These are phyloP conservation scores for Fonsecaea nubica DNA, from an alignment of 2,329 filamentous ascomycete genomes.

Conservation along the genomic window DNA sequence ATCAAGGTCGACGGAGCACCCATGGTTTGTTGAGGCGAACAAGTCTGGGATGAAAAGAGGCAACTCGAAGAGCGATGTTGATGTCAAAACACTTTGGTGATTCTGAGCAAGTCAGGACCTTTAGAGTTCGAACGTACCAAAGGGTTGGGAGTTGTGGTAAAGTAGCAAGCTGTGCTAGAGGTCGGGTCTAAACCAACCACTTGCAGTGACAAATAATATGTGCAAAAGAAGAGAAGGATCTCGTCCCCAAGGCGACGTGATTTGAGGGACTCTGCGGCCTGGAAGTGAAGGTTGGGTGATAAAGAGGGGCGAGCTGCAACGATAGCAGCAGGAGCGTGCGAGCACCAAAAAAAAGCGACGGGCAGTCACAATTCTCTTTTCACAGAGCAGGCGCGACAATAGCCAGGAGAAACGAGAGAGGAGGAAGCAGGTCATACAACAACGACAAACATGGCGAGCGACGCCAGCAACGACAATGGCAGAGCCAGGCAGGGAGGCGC, in stretches of 20 bases:
- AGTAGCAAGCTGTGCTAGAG: neutral
- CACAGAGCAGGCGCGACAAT: conserved; percentile 21
- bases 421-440: conserved; percentile 18
- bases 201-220: conserved; percentile 24
- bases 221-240: conserved; percentile 24
- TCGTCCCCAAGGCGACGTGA: conserved; percentile 15
- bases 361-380: conserved; percentile 14
- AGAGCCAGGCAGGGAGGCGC: conserved; percentile 2
- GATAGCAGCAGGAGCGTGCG: neutral
- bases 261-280: conserved; percentile 12
- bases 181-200: conserved; percentile 8
- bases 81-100: conserved; percentile 11
- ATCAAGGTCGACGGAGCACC: conserved; percentile 15
- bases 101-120: neutral
- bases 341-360: conserved; percentile 2
- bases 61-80: conserved; percentile 5
- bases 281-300: conserved; percentile 15
- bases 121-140: neutral
- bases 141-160: neutral
- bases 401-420: conserved; percentile 10
- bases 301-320: conserved; percentile 11
- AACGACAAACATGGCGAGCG: conserved; percentile 20
- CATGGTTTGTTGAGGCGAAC: conserved; percentile 21
- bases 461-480: conserved; percentile 9
- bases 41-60: neutral